Conservation (phyloP, 192 early-diverging fungal species). For the Entomortierella beljakovae region DNA sequence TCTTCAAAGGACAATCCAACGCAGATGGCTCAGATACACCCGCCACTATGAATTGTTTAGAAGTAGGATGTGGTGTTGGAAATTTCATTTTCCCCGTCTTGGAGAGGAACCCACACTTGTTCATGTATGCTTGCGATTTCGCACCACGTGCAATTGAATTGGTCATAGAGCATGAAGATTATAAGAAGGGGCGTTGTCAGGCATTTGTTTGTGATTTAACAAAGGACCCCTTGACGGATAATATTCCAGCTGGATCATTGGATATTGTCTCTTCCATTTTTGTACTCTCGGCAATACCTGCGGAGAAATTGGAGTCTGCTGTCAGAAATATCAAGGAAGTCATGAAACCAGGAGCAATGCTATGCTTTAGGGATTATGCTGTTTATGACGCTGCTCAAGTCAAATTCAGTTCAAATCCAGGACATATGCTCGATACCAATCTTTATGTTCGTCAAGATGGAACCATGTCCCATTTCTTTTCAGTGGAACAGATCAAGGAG, state of each 20-base stretch:
- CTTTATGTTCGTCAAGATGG: slow-evolving; percentile 98
- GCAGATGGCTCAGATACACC: neutral
- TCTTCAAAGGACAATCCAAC: slow-evolving; percentile 18
- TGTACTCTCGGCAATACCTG: slow-evolving; percentile 95
- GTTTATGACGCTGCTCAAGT: slow-evolving; percentile 97
- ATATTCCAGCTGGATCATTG: slow-evolving; percentile 80
- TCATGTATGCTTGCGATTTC: slow-evolving; percentile 96
- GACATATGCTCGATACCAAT: slow-evolving; percentile 90
- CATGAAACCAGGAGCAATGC: slow-evolving; percentile 88
- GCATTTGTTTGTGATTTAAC: slow-evolving; percentile 98
- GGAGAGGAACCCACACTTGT: slow-evolving; percentile 81
- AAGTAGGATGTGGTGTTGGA: slow-evolving; percentile 98
- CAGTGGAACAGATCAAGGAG: slow-evolving; percentile 64
- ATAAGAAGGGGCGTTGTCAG: slow-evolving; percentile 78
- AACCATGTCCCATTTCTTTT: slow-evolving; percentile 95
- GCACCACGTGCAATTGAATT: slow-evolving; percentile 89
- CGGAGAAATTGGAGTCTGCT: slow-evolving; percentile 82
- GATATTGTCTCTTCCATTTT: slow-evolving; percentile 95
- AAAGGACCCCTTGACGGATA: slow-evolving; percentile 70
- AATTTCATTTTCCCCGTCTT: slow-evolving; percentile 96
- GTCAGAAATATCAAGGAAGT: slow-evolving; percentile 84
- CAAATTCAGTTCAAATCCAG: slow-evolving; percentile 81
- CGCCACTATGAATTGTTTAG: slow-evolving; percentile 60
- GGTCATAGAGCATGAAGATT: slow-evolving; percentile 83
- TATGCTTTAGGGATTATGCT: slow-evolving; percentile 97